Evolutionary conservation across 495 filamentous ascomycete genomes (phyloP), one percentile per base, ranked within the genome.

Genomic region (Hypoxylon fuscum): DNA sequence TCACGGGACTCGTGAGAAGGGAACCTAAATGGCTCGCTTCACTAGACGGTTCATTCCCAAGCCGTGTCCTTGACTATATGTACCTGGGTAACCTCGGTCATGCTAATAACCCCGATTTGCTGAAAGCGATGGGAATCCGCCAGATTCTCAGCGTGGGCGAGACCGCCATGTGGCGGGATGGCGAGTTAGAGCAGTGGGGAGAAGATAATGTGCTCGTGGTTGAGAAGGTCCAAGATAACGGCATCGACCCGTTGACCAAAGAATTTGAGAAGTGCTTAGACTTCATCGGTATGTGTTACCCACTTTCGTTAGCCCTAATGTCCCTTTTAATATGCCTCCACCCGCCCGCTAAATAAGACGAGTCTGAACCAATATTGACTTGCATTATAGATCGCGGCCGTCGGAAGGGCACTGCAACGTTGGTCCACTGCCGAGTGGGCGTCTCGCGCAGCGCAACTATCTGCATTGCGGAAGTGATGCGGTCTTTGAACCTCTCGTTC

Each of bases 391-490:
- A 89, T 22, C 83, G 87, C 68, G 92, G 94, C 32, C 90, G 88
- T 66, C 70, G 69, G 35, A 88, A 90, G 37, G 85, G 86, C 17
- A 88, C 83, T 4, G 92, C 94, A n/a, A 97, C 95, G 1, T 80
- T 98, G 41, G 95, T 98, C 21, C 95, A 98, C 73, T 98, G 95
- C 72, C 88, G 96, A 10, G 95, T 98, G 38, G 95, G 95, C 43
- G 95, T 98, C 56, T 97, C 93, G 15, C 83, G 95, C 56, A 94
- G 90, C 44, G 95, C 95, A 17, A 98, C 95, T 6, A 97, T 98
- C 70, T 98, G 95, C 76, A 98, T 98, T 68, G 95, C 95, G 27
- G 93, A 97, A 75, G 94, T 98, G 17, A 98, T 98, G 95, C 84
- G 88, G 10, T 79, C 87, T 5, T 70, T 89, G 23, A 79, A 85